phyloP scores from a whole-genome alignment of 1,284 basidiomycete species.

The Exobasidium rhododendri region DNA sequence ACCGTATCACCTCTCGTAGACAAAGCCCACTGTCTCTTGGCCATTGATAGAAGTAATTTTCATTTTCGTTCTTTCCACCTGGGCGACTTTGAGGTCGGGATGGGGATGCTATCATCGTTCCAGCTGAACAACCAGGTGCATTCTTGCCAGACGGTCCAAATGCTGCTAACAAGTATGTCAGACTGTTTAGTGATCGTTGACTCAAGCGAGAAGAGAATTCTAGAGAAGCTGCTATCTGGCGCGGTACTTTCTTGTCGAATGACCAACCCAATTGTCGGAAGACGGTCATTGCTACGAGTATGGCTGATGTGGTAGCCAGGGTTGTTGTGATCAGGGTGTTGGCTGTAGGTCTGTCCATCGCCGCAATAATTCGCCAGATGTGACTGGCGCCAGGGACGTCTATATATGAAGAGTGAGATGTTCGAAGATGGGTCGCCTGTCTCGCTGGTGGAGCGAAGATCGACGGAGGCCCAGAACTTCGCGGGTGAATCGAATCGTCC shows the following conservation, averaged over 20 bases:
- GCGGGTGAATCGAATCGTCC: no score
- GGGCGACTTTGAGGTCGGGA: slow-evolving; percentile 18
- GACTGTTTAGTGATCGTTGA: not conserved
- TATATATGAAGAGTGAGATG: no score
- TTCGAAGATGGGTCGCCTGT: no score
- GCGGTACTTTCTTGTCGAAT: not conserved
- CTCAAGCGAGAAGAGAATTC: not conserved
- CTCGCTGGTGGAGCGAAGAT: no score
- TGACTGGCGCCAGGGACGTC: no score
- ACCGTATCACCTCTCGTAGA: slow-evolving; percentile 19
- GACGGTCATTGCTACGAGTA: not conserved
- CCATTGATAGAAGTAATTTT: slow-evolving; percentile 32
- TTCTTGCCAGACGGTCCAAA: slow-evolving; percentile 28
- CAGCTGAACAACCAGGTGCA: slow-evolving; percentile 17
- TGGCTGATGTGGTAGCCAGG: not conserved
- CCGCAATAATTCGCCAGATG: no score
- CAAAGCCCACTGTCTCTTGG: slow-evolving; percentile 25
- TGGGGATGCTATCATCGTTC: slow-evolving; percentile 25
- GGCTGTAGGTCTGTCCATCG: not conserved
- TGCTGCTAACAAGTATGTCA: slow-evolving; percentile 19
- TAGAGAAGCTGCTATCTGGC: not conserved
- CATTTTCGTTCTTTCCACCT: slow-evolving; percentile 25
- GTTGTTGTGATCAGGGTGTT: not conserved
- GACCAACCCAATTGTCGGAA: not conserved
- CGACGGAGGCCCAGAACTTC: no score